Percentiles rank a stretch among this genome's conserved stretches.
phyloP scores from a whole-genome alignment of 2,329 filamentous ascomycete genomes.

The Colletotrichum cereale region DNA sequence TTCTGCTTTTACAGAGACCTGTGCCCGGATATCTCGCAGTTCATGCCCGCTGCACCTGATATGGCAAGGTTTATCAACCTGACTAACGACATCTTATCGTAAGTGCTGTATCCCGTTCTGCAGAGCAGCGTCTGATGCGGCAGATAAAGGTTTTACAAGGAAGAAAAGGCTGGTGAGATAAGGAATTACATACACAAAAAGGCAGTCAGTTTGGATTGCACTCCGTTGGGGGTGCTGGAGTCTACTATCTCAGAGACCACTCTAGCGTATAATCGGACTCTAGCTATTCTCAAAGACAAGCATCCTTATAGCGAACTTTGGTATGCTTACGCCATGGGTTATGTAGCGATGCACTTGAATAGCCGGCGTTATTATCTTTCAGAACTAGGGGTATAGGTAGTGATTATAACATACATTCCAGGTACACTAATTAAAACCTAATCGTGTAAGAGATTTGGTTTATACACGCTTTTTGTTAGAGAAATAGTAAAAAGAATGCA shows the following conservation, averaged over 20 bases:
- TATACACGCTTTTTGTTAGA: no score
- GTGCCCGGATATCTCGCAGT: slow-evolving; percentile 46
- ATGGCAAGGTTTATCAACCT: slow-evolving; percentile 46
- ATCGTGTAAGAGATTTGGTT: no score
- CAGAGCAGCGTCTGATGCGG: not conserved
- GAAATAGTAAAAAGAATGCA: no score
- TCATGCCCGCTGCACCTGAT: slow-evolving; percentile 46
- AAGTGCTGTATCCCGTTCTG: slow-evolving; percentile 19
- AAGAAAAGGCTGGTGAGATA: slow-evolving; percentile 45
- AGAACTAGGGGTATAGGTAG: no score
- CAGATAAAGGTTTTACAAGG: slow-evolving; percentile 47
- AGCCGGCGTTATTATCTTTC: no score
- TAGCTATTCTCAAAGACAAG: slow-evolving; percentile 21
- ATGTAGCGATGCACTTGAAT: no score
- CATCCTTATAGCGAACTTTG: no score
- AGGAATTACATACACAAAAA: slow-evolving; percentile 46
- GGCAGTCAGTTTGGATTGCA: slow-evolving; percentile 19
- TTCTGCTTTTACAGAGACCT: slow-evolving; percentile 46
- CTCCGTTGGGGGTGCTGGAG: slow-evolving; percentile 23
- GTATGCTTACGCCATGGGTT: slow-evolving; percentile 8
- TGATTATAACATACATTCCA: no score
- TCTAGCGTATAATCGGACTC: slow-evolving; percentile 40
- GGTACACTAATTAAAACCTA: no score
- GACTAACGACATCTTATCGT: slow-evolving; percentile 48
- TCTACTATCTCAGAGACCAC: slow-evolving; percentile 32